phyloP scores from a whole-genome alignment of 73 alveolate species.

The Paramecium octaurelia region DNA sequence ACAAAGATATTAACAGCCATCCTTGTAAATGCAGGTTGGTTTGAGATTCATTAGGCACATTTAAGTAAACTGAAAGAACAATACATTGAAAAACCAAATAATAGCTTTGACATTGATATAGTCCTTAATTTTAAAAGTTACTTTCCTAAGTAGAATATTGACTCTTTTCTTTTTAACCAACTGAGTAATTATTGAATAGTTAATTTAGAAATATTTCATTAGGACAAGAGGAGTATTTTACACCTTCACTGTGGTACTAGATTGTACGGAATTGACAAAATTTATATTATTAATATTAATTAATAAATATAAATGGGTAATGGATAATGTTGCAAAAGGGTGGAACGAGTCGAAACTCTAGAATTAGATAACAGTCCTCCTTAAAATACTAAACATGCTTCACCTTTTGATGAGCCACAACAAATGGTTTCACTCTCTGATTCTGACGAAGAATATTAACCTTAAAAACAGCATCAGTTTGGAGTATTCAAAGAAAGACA shows the following conservation, averaged over 20 bases:
- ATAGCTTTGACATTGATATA: neutral
- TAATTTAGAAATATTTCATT: neutral
- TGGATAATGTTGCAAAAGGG: constrained; percentile 21
- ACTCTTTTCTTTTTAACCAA: neutral
- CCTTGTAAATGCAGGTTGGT: neutral
- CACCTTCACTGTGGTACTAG: neutral
- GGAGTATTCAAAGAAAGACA: neutral
- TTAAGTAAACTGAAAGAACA: neutral
- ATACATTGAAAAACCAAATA: neutral
- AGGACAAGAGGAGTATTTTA: neutral
- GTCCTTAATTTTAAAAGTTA: neutral
- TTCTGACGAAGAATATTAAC: constrained; percentile 15
- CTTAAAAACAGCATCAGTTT: neutral
- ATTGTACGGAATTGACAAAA: neutral
- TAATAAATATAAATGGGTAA: constrained; percentile 23
- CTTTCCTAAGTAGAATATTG: neutral
- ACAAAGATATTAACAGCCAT: neutral
- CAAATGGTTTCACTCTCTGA: constrained; percentile 25
- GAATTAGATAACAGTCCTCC: neutral
- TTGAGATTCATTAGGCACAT: neutral
- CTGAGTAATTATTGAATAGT: neutral
- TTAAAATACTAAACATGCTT: neutral
- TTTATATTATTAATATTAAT: neutral
- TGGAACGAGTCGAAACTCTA: constrained; percentile 10
- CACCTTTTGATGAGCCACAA: neutral